These are phyloP conservation scores for Westerdykella aurantiaca DNA, from an alignment of 2,329 filamentous ascomycete genomes.

Conservation along the genomic window DNA sequence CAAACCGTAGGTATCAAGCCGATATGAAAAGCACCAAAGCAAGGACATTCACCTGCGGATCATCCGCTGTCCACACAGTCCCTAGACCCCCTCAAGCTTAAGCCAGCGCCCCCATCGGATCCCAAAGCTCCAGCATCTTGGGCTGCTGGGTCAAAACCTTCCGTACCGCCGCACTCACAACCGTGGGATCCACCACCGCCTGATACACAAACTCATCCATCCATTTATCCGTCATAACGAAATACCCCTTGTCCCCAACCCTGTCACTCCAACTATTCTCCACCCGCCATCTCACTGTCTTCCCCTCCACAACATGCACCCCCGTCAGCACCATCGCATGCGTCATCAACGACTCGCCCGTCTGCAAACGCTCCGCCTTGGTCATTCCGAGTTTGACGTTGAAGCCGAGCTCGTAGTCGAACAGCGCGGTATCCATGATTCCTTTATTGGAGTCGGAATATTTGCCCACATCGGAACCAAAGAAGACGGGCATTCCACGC, in stretches of 20 bases:
- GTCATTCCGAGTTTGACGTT: conserved; percentile 66
- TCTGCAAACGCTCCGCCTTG: conserved; percentile 68
- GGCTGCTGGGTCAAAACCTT: conserved; percentile 67
- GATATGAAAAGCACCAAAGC: background rate
- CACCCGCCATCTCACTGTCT: conserved; percentile 72
- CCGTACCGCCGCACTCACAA: conserved; percentile 55
- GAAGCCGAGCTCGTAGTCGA: conserved; percentile 80
- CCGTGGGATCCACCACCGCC: conserved; percentile 69
- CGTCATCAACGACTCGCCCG: conserved; percentile 77
- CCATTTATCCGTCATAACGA: conserved; percentile 75
- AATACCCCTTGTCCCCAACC: conserved; percentile 73
- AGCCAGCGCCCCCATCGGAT: conserved; percentile 71
- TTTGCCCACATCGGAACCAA: conserved; percentile 82
- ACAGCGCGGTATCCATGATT: conserved; percentile 73
- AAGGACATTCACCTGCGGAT: background rate
- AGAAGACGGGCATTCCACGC: conserved; percentile 76
- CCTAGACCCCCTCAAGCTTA: conserved; percentile 5
- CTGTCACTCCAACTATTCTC: conserved; percentile 77
- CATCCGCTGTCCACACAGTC: background rate
- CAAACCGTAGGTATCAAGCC: background rate
- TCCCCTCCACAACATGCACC: conserved; percentile 66
- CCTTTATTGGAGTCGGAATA: conserved; percentile 63
- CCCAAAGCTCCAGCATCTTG: conserved; percentile 60
- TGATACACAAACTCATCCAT: conserved; percentile 71
- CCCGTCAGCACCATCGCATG: conserved; percentile 89